Evolutionary conservation across 1,139 yeast species (phyloP), one percentile per base, ranked within the genome.

Genomic region (Petasospora rhodanensis): DNA sequence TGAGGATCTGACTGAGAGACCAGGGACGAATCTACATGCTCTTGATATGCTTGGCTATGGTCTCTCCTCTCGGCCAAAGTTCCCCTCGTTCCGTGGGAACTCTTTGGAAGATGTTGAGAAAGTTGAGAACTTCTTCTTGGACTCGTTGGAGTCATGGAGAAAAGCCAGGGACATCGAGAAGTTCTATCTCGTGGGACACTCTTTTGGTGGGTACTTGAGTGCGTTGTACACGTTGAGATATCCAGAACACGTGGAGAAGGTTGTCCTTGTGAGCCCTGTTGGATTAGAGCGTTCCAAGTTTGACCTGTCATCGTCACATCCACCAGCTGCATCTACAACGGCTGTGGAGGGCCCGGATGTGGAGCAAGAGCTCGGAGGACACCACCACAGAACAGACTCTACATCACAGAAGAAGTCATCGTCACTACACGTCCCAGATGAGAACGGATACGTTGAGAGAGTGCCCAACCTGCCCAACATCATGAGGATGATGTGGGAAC

Each of bases 11-110:
- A 70, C 62, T 38, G 52, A 62, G 62, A 65, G 58, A 28, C 68
- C 64, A 29, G 70, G 59, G 54, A 32, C 43, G 7, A 68, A 72
- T 38, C 51, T 89, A 7, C 93, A 84, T 55, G 87, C 89, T 21
- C 60, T 91, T 20, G 98, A 91, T 54, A 67, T 87, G 52, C 66
- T 87, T 9, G 94, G 96, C 2, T 87, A 87, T 65, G 97, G 96
- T 2, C 62, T 82, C 20, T 79, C 91, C 1, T 44, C 56, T 10
- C 39, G 53, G 22, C 54, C 53, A 2, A 37, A 37, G 8, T 26
- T 51, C 64, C 49, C 56, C 46, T 14, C 68, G 68, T 6, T 64
- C 69, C 12, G 63, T 71, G 15, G 50, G 7, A 28, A 68, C 70
- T 45, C 74, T 75, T 15, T 41, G 5, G 45, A 48, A 19, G 55